Base-by-base conservation (phyloP, 768 basidiomycete genomes). In the Tylopilus vinaceipallidus region DNA sequence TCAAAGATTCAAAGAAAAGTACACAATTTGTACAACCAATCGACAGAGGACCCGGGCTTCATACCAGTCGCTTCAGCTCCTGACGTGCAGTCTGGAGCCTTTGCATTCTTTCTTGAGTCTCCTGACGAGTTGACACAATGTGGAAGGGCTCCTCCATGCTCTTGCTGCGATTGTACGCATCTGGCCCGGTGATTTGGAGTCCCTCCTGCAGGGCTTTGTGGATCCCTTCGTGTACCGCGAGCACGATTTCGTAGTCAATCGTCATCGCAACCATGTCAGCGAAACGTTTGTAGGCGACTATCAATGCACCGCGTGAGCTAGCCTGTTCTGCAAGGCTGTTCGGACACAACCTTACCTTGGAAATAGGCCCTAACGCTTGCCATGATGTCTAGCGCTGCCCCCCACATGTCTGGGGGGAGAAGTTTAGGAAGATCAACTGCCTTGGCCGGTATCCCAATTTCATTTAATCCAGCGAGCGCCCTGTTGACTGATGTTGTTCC, bases 311-410 rank as follows among this genome's bases (percentile, higher is more conserved):
- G 23, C 27, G 26, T n/a, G n/a, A n/a, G n/a, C 49, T 27, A 41
- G 20, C 27, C 19, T 3, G 37, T 12, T 2, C 10, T 43, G 16
- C 36, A 43, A 23, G 26, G 3, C 3, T 8, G 10, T 8, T 37
- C 2, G 17, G n/a, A n/a, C n/a, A 29, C n/a, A 32, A 30, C 38
- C 26, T n/a, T 57, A 85, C 88, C 86, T 74, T 88, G 83, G 64
- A 88, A 88, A 55, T 88, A 88, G 0, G 82, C 86, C 5, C 84
- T 72, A 2, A 87, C 83, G 47, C 81, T 77, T 0, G 84, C 83
- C 84, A 89, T 88, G 57, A 88, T 84, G 4, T 65, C 56, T 14
- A 88, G 55, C 0, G 82, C 82, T 0, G 77, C 73, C 32, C 81
- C 82, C 71, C 73, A 75, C 2, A 66, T 66, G 50, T 86, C 82